Evolutionary conservation across 257 asterid genomes (phyloP), one percentile per base, ranked within the genome.

Genomic region (Schizonepeta tenuifolia): DNA sequence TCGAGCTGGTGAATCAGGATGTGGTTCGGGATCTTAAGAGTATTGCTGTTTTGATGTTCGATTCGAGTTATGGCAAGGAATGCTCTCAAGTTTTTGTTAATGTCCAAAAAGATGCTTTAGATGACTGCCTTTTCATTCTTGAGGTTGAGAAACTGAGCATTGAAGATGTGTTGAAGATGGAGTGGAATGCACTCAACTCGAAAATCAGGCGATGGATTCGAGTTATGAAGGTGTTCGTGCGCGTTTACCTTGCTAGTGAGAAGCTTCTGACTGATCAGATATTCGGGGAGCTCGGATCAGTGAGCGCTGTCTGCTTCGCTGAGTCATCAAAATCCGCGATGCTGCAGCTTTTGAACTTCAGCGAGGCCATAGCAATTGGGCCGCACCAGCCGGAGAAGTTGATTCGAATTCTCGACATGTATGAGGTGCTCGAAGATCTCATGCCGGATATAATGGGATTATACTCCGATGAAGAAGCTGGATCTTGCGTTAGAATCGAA

Each of bases 131-230:
- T 40, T 83, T 71, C 74, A 86, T 85, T 15, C 98, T 94, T 44
- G 95, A 89, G 66, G 93, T 88, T 33, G 98, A 94, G 77, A 91
- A 87, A 73, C 71, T 86, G 31, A 88, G 97, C 85, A 88, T 90
- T 0, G 98, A 94, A 64, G 99, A 94, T 75, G 97, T 90, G 24
- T 55, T 91, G 83, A 94, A 79, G 78, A 86, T 94, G 98, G 98
- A 88, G 49, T 94, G 99, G 99, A 80, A 75, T 31, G 66, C 80
- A 0, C 63, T 94, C 70, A 89, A 94, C 83, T 82, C 92, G 21
- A 91, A 89, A 36, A 94, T 91, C 78, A 77, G 97, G 84, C 82
- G 86, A 73, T 94, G 99, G 99, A 79, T 91, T 26, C 79, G 99
- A n/a, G 97, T 90, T 1, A 83, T 91, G 90, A 94, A 90, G 85